phyloP scores from a whole-genome alignment of 2,329 filamentous ascomycete species.

The Colletotrichum incanum region DNA sequence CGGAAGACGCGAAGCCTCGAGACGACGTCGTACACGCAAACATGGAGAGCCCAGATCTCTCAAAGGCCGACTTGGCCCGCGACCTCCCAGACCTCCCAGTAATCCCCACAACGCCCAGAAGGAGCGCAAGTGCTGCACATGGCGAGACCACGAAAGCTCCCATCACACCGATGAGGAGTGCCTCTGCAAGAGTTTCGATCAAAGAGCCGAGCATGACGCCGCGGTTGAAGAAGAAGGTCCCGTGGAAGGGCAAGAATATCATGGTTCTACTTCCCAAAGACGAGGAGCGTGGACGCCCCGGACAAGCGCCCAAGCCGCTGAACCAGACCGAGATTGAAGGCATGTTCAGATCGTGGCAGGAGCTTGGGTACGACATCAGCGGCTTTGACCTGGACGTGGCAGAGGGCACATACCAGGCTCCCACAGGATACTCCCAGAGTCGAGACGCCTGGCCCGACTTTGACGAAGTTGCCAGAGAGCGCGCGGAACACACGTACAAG shows the following conservation, averaged over 20 bases:
- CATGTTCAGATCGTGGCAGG: constrained; percentile 77
- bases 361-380: constrained; percentile 77
- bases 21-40: constrained; percentile 11
- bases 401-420: constrained; percentile 44
- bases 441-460: constrained; percentile 77
- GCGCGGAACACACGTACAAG: constrained; percentile 66
- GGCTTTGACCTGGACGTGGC: constrained; percentile 75
- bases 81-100: constrained; percentile 28
- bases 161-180: constrained; percentile 54
- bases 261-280: constrained; percentile 79
- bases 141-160: constrained; percentile 50
- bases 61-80: constrained; percentile 33
- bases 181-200: constrained; percentile 52
- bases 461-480: constrained; percentile 71
- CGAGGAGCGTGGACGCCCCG: constrained; percentile 74
- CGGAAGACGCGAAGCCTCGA: constrained; percentile 45
- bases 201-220: constrained; percentile 64
- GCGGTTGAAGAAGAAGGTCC: constrained; percentile 79
- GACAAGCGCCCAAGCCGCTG: constrained; percentile 69
- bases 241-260: constrained; percentile 83
- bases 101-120: constrained; percentile 50
- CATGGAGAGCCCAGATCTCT: constrained; percentile 41
- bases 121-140: constrained; percentile 50
- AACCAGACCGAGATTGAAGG: constrained; percentile 68
- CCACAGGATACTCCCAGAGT: constrained; percentile 72